Conservation (phyloP, 768 basidiomycete genomes). For the Suillus weaverae region DNA sequence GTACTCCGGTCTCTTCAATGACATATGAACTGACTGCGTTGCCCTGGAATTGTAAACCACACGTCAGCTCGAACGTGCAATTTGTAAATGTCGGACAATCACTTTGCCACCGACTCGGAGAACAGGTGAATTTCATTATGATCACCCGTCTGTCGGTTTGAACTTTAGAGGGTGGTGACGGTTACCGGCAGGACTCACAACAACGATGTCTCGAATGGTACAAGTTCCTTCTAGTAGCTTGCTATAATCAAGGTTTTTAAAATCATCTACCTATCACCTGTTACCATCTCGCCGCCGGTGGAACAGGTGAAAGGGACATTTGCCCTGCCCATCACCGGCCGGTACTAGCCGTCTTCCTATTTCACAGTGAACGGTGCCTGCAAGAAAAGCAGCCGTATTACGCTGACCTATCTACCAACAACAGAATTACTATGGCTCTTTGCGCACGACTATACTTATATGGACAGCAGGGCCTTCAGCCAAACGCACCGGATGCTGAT, state of each 20-base stretch:
- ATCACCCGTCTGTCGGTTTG: not conserved
- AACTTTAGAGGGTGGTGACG: not conserved
- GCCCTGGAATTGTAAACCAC: not conserved
- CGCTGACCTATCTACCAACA: not conserved
- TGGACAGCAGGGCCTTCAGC: not conserved
- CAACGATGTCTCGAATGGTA: not conserved
- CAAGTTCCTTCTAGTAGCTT: not conserved
- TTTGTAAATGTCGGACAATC: not conserved
- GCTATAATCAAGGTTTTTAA: not conserved
- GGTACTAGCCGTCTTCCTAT: not conserved
- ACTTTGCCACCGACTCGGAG: not conserved
- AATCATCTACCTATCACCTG: not conserved
- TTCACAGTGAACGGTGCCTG: not conserved
- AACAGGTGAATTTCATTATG: not conserved
- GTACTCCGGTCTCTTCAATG: not conserved
- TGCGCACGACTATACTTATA: not conserved
- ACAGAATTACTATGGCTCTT: not conserved
- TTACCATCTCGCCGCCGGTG: not conserved
- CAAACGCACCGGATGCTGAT: not conserved
- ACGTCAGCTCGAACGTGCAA: not conserved
- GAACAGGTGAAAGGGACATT: not conserved
- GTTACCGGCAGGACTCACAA: not conserved
- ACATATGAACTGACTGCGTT: not conserved
- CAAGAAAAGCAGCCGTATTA: not conserved
- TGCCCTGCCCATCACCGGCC: not conserved